A percentile compares a stretch with the other conserved stretches of the same genome.
These are phyloP conservation scores for Puccinia novopanici DNA, from an alignment of 1,284 basidiomycete species.

Conservation along the genomic window DNA sequence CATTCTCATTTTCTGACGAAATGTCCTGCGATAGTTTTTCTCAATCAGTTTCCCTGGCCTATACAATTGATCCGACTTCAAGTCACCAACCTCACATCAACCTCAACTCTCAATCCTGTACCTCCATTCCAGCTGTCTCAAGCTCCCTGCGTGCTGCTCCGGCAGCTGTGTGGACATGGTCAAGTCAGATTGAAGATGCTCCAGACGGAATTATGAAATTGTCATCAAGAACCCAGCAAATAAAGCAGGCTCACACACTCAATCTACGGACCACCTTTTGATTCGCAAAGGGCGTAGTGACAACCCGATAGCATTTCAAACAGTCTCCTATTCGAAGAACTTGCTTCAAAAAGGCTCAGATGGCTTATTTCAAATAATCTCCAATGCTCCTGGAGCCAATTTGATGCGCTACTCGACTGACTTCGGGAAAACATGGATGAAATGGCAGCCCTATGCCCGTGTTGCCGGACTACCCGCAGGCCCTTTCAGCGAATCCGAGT, in stretches of 20 bases:
- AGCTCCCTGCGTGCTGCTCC: slow-evolving; percentile 61
- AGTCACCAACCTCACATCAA: slow-evolving; percentile 61
- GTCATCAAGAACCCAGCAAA: slow-evolving; percentile 67
- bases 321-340: slow-evolving; percentile 71
- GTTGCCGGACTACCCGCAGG: slow-evolving; percentile 68
- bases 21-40: slow-evolving; percentile 76
- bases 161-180: slow-evolving; percentile 67
- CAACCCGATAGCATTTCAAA: slow-evolving; percentile 80
- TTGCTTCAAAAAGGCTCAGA: slow-evolving; percentile 66
- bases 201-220: slow-evolving; percentile 79
- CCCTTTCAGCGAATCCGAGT: slow-evolving; percentile 65
- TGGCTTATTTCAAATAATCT: slow-evolving; percentile 70
- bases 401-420: slow-evolving; percentile 79
- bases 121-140: slow-evolving; percentile 63
- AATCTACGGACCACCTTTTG: slow-evolving; percentile 73
- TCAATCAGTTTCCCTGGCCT: slow-evolving; percentile 66
- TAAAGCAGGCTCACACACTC: slow-evolving; percentile 61
- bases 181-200: slow-evolving; percentile 70
- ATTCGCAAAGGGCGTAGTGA: slow-evolving; percentile 72
- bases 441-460: slow-evolving; percentile 75
- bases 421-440: slow-evolving; percentile 79
- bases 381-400: slow-evolving; percentile 79
- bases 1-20: slow-evolving; percentile 72
- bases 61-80: slow-evolving; percentile 45
- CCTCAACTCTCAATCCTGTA: slow-evolving; percentile 68